Evolutionary conservation across 371 early-diverging fungal species (phyloP).

Genomic region (Ecytonucleospora hepatopenaei): DNA sequence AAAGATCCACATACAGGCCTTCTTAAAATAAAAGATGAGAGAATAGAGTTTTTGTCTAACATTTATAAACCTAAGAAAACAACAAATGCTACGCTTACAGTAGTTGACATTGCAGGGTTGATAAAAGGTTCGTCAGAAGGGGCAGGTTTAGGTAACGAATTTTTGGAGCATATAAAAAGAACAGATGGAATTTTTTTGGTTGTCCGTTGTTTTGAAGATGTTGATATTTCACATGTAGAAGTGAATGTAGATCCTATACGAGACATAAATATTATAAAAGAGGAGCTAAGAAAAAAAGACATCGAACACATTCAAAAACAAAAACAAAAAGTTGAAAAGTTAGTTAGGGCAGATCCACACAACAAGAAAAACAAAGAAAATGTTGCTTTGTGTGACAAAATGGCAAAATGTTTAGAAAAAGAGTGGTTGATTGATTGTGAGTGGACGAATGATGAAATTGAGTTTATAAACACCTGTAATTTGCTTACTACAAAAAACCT

Average conservation of each 20-base stretch:
- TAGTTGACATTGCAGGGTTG: slow-evolving; percentile 95
- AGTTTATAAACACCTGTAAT: slow-evolving; percentile 72
- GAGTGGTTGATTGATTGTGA: slow-evolving; percentile 73
- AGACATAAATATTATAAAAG: slow-evolving; percentile 83
- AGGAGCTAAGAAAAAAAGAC: slow-evolving; percentile 86
- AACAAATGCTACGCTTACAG: slow-evolving; percentile 63
- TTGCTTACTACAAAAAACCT: slow-evolving; percentile 91
- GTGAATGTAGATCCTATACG: slow-evolving; percentile 78
- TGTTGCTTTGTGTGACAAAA: slow-evolving; percentile 60
- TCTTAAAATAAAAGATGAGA: slow-evolving; percentile 44
- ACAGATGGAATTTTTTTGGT: slow-evolving; percentile 96
- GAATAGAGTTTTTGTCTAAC: slow-evolving; percentile 32
- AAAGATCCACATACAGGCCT: slow-evolving; percentile 52
- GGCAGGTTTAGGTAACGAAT: slow-evolving; percentile 87
- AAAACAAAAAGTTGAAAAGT: slow-evolving; percentile 39
- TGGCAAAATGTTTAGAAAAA: slow-evolving; percentile 66
- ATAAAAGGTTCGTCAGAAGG: slow-evolving; percentile 81
- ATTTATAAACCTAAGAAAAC: slow-evolving; percentile 50
- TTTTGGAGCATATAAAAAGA: slow-evolving; percentile 81
- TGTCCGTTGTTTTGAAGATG: slow-evolving; percentile 75
- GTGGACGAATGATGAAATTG: slow-evolving; percentile 64
- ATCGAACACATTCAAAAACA: slow-evolving; percentile 66
- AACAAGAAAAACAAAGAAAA: slow-evolving; percentile 50
- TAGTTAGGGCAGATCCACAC: slow-evolving; percentile 29
- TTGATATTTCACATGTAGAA: slow-evolving; percentile 84